These are phyloP conservation scores for Leccinellum luteum DNA, from an alignment of 768 basidiomycete genomes.

Conservation along the genomic window DNA sequence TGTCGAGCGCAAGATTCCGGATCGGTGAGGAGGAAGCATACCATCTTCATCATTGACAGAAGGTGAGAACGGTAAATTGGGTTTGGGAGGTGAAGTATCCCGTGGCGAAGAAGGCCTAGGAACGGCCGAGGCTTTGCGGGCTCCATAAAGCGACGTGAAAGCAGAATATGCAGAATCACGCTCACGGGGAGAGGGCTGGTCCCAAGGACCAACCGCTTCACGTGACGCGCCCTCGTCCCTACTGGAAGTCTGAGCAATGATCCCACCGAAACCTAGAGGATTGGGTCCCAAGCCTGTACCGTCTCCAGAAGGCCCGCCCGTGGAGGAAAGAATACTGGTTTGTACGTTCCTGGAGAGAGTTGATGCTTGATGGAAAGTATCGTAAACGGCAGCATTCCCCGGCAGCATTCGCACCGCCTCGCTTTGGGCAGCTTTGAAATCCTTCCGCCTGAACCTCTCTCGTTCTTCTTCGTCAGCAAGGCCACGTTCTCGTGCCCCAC, in stretches of 20 bases:
- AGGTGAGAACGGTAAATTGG: slow-evolving; percentile 22
- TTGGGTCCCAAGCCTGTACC: slow-evolving; percentile 12
- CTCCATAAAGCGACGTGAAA: slow-evolving; percentile 28
- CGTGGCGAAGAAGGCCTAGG: slow-evolving; percentile 28
- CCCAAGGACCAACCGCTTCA: slow-evolving; percentile 33
- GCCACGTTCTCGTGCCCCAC: slow-evolving; percentile 62
- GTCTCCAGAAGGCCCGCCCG: slow-evolving; percentile 19
- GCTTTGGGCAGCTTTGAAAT: slow-evolving; percentile 40
- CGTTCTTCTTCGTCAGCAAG: slow-evolving; percentile 59
- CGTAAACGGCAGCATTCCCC: slow-evolving; percentile 54
- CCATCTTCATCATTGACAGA: slow-evolving; percentile 28
- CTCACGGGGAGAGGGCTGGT: slow-evolving; percentile 33
- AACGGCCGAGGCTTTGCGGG: slow-evolving; percentile 22
- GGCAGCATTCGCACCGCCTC: slow-evolving; percentile 38
- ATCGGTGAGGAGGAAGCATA: slow-evolving; percentile 33
- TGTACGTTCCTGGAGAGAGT: slow-evolving; percentile 27
- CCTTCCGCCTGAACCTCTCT: slow-evolving; percentile 54
- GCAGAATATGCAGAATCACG: slow-evolving; percentile 25
- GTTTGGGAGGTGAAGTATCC: slow-evolving; percentile 28
- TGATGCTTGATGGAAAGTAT: slow-evolving; percentile 73
- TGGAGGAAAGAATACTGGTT: slow-evolving; percentile 20
- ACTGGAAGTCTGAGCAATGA: slow-evolving; percentile 24
- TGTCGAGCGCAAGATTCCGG: slow-evolving; percentile 26
- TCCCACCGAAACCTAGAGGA: slow-evolving; percentile 22
- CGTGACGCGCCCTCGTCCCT: slow-evolving; percentile 26